Percentiles rank a stretch among this genome's conserved stretches.
Conservation (phyloP, 2,329 filamentous ascomycete genomes). For the Fusarium temperatum region DNA sequence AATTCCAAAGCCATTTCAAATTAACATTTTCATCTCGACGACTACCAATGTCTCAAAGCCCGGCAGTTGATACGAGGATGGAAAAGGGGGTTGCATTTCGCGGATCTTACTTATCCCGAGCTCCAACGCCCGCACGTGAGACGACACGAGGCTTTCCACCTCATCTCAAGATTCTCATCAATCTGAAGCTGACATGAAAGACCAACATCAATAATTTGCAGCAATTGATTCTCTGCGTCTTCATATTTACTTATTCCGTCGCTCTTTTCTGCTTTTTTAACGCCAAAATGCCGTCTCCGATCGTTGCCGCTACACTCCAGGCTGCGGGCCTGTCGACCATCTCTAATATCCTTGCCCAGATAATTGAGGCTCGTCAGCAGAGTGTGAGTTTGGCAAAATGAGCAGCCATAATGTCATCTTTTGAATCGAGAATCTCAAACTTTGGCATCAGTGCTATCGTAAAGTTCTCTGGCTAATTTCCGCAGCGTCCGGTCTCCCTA, state of each 20-base stretch:
- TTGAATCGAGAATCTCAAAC: too few relatives aligned
- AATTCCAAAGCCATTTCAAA: rapidly evolving
- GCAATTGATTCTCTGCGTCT: neutral
- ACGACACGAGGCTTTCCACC: conserved; percentile 14
- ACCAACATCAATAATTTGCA: neutral
- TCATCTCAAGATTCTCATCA: conserved; percentile 11
- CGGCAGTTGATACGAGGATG: neutral
- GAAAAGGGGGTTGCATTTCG: conserved; percentile 9
- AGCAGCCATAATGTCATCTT: neutral
- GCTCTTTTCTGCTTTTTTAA: neutral
- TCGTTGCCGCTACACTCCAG: conserved; percentile 63
- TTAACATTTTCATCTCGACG: neutral
- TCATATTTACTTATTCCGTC: neutral
- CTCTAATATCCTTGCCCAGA: conserved; percentile 65
- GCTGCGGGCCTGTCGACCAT: conserved; percentile 60
- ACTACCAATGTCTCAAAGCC: neutral
- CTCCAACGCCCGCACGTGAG: conserved; percentile 14
- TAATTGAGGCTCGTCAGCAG: conserved; percentile 59
- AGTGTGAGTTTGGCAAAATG: conserved; percentile 45
- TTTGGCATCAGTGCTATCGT: neutral
- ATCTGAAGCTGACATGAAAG: conserved; percentile 2
- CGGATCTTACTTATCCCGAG: conserved; percentile 32
- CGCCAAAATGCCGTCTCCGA: conserved; percentile 56
- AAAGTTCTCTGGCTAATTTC: neutral
- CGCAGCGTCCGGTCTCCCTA: conserved; percentile 51